A percentile compares a stretch with the other conserved stretches of the same genome.
Evolutionary conservation across 352 stramenopile genomes (phyloP).

Genomic region (Phytophthora nicotianae): DNA sequence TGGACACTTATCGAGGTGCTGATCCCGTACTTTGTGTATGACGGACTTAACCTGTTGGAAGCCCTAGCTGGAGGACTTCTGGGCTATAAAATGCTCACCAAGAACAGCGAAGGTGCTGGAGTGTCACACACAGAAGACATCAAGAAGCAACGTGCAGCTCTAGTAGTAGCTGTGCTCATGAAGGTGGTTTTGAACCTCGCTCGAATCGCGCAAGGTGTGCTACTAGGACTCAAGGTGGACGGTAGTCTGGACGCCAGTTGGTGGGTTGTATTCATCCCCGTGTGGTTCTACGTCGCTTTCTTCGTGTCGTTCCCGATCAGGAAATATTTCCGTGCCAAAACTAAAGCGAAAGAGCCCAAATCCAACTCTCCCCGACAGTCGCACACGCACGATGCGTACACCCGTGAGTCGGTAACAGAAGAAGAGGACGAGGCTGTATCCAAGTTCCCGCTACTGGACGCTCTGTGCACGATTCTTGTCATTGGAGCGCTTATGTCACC

Average conservation of each 20-base stretch:
- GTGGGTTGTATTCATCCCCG: constrained; percentile 81
- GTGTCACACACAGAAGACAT: constrained; percentile 74
- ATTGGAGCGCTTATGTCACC: constrained; percentile 68
- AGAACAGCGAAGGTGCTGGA: constrained; percentile 74
- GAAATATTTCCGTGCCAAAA: constrained; percentile 56
- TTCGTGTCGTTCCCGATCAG: constrained; percentile 59
- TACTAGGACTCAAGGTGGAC: constrained; percentile 79
- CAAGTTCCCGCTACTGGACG: constrained; percentile 65
- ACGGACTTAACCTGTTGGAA: constrained; percentile 74
- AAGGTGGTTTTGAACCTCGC: constrained; percentile 53
- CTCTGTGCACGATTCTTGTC: constrained; percentile 58
- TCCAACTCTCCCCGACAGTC: constrained; percentile 38
- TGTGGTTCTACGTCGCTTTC: constrained; percentile 79
- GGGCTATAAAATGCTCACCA: constrained; percentile 73
- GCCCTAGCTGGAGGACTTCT: constrained; percentile 57
- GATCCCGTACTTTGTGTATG: constrained; percentile 83
- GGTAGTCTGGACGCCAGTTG: constrained; percentile 57
- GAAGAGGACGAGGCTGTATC: constrained; percentile 56
- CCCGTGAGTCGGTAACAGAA: constrained; percentile 68
- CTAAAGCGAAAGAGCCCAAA: constrained; percentile 46
- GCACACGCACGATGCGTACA: constrained; percentile 72
- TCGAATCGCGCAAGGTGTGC: constrained; percentile 64
- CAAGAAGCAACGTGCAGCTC: constrained; percentile 54
- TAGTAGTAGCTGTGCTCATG: constrained; percentile 47
- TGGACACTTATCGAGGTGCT: constrained; percentile 72